Conservation (phyloP, 1,284 basidiomycete species). For the Xerocomus cyaneibrunnescens region DNA sequence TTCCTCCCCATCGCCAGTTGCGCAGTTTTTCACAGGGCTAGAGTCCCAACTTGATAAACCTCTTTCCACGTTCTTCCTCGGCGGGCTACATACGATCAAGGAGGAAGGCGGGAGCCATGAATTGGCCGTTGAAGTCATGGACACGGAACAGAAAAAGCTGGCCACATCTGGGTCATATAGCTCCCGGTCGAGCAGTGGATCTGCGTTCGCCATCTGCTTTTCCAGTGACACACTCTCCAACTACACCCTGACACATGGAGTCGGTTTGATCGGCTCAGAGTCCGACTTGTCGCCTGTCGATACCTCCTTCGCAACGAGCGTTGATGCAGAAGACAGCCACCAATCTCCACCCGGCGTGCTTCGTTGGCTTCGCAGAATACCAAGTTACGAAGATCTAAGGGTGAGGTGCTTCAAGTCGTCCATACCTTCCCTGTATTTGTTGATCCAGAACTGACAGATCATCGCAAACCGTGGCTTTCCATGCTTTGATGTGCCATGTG, state of each 20-base stretch:
- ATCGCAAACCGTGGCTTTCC: neutral
- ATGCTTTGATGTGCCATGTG: neutral
- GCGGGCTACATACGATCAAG: conserved; percentile 5
- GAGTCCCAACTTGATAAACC: neutral
- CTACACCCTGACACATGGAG: neutral
- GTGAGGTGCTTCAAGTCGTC: conserved; percentile 2
- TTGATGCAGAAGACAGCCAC: conserved; percentile 11
- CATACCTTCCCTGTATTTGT: neutral
- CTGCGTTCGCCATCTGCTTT: conserved; percentile 8
- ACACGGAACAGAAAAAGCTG: neutral
- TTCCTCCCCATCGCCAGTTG: neutral
- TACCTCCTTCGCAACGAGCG: conserved; percentile 26
- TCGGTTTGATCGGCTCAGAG: neutral
- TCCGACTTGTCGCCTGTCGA: neutral
- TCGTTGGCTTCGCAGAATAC: conserved; percentile 23
- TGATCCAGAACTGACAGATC: neutral
- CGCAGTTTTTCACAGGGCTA: neutral
- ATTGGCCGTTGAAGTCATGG: neutral
- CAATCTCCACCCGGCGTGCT: neutral
- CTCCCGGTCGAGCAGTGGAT: neutral
- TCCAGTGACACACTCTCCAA: conserved; percentile 11
- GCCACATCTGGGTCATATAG: neutral
- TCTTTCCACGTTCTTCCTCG: neutral
- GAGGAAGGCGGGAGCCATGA: conserved; percentile 3
- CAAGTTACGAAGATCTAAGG: conserved; percentile 19